Base-by-base conservation (phyloP, 2,329 filamentous ascomycete species). In the Colletotrichum sp. region DNA sequence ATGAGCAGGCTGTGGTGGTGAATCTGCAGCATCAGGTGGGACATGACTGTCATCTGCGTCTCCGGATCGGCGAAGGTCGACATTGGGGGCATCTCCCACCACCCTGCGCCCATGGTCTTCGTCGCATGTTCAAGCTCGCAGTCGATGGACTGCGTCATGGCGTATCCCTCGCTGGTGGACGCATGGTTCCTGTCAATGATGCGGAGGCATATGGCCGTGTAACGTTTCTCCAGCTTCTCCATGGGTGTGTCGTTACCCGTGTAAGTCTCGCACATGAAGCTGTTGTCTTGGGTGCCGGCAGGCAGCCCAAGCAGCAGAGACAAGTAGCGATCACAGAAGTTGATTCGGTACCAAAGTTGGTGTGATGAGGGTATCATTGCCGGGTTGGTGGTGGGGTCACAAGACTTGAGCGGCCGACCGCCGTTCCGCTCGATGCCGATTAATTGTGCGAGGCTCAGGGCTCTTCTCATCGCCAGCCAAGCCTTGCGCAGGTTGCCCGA, bases 401-500 rank as follows among this genome's bases (percentile, higher is more conserved):
- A 86, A 2, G 85, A 86, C 65, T 85, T 83, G 4, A 87, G 79
- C 78, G 44, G 80, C 79, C 48, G 81, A 76, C 70, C 80, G 78
- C 67, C 67, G 10, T 81, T 82, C n/a, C 83, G 82, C 75, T 88
- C 85, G 16, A 89, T 82, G 6, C 89, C 88, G 82, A 91, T 87
- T 34, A 89, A 85, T 79, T 90, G 89, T 0, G 86, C 89, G 44
- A 91, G 83, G 62, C 84, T 86, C 39, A 92, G 81, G 6, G 88
- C 88, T 7, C 89, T 84, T 1, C 90, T 87, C 26, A 85, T 85
- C 8, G 84, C 85, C 26, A 92, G 81, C 90, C 90, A 92, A 4
- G 89, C 84, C 60, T 89, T 88, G 26, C 90, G 87, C 3, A 91
- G 82, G 60, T 90, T 90, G 1, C 91, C 91, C 1, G 84, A 85